Percentiles rank a stretch among this genome's conserved stretches.
Conservation (phyloP, 495 filamentous ascomycete genomes). For the Neurospora cerealis region DNA sequence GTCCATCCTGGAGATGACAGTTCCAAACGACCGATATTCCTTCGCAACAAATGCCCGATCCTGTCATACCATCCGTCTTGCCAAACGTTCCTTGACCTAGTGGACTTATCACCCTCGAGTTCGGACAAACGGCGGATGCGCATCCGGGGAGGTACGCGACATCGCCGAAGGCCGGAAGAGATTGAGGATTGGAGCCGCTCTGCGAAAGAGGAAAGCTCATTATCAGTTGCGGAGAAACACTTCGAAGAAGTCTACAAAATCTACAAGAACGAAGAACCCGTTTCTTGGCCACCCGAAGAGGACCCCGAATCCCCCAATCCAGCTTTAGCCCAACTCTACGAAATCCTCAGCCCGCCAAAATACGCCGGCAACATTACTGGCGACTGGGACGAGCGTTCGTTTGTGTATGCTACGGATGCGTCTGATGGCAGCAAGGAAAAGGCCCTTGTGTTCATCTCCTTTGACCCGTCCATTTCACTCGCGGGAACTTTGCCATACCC, state of each 20-base stretch:
- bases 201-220: not conserved
- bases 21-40: slow-evolving; percentile 33
- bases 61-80: slow-evolving; percentile 49
- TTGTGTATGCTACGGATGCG: slow-evolving; percentile 41
- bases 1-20: slow-evolving; percentile 30
- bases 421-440: slow-evolving; percentile 23
- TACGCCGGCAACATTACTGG: slow-evolving; percentile 39
- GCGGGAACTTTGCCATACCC: slow-evolving; percentile 11
- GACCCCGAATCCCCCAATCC: slow-evolving; percentile 19
- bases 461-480: slow-evolving; percentile 42
- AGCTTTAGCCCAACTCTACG: slow-evolving; percentile 36
- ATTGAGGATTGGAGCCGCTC: slow-evolving; percentile 19
- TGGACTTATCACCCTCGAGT: slow-evolving; percentile 38
- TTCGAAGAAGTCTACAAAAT: slow-evolving; percentile 21
- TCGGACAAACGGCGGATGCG: slow-evolving; percentile 23
- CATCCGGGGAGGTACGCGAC: slow-evolving; percentile 23
- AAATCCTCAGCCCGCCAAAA: slow-evolving; percentile 47
- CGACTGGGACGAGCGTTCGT: slow-evolving; percentile 50
- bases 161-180: slow-evolving; percentile 44
- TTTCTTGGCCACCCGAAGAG: slow-evolving; percentile 50
- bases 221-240: slow-evolving; percentile 1
- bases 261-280: slow-evolving; percentile 40
- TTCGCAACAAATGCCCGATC: slow-evolving; percentile 48
- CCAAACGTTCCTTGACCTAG: slow-evolving; percentile 56
- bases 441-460: slow-evolving; percentile 51